Percentiles rank a stretch among this genome's conserved stretches.
phyloP scores from a whole-genome alignment of 257 asterid genomes.

The Nicotiana sylvestris region DNA sequence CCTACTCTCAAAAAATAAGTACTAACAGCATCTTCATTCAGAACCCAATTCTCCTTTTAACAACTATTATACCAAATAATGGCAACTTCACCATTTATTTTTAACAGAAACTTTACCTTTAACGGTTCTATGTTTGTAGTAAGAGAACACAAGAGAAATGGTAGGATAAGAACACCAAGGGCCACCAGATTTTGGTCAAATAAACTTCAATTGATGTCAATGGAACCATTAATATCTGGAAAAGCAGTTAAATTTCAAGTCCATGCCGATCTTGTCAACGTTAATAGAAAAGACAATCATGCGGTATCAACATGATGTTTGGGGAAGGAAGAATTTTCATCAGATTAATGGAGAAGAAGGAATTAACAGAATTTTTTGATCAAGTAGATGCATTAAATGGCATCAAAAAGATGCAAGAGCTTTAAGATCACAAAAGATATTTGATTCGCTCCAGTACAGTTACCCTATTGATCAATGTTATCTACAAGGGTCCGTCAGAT shows the following conservation, averaged over 20 bases:
- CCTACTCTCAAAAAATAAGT: neutral
- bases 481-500: neutral
- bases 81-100: neutral
- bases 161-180: neutral
- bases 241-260: neutral
- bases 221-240: neutral
- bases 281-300: neutral
- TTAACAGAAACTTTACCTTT: no score
- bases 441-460: no score
- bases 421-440: no score
- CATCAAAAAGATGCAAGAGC: no score
- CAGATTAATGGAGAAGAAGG: neutral
- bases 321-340: neutral
- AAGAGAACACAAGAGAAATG: neutral
- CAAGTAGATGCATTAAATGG: neutral
- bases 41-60: neutral
- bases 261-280: neutral
- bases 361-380: neutral
- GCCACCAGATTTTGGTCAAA: constrained; percentile 1
- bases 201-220: neutral
- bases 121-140: neutral
- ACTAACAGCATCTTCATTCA: neutral
- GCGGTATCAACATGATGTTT: neutral
- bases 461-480: no score
- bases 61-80: neutral